phyloP scores from a whole-genome alignment of 2,329 filamentous ascomycete genomes.

The Sarocladium kiliense region DNA sequence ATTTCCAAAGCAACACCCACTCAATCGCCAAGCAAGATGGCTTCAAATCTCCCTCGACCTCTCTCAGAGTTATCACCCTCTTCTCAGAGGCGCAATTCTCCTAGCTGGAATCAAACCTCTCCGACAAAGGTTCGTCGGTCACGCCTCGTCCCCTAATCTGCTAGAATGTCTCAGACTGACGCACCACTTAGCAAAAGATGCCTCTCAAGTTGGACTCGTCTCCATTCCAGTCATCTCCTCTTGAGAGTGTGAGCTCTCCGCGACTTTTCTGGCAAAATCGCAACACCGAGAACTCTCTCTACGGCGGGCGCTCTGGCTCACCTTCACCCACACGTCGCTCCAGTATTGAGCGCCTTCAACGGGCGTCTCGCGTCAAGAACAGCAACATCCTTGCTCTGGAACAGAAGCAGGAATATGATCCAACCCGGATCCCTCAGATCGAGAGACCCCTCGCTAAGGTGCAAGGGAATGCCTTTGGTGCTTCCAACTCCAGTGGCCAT shows the following conservation, averaged over 20 bases:
- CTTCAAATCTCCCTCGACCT: slow-evolving; percentile 60
- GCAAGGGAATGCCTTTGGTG: slow-evolving; percentile 66
- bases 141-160: slow-evolving; percentile 11
- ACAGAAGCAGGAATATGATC: slow-evolving; percentile 89
- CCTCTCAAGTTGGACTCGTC: slow-evolving; percentile 68
- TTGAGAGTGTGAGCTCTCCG: slow-evolving; percentile 64
- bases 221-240: slow-evolving; percentile 79
- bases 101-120: slow-evolving; percentile 70
- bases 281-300: slow-evolving; percentile 71
- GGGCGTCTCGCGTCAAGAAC: slow-evolving; percentile 92
- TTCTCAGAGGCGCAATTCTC: slow-evolving; percentile 84
- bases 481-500: slow-evolving; percentile 48
- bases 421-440: slow-evolving; percentile 67
- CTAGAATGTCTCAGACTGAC: slow-evolving; percentile 24
- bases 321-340: slow-evolving; percentile 74
- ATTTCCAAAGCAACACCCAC: slow-evolving; percentile 64
- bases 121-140: slow-evolving; percentile 29
- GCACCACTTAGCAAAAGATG: slow-evolving; percentile 51
- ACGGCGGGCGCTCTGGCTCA: slow-evolving; percentile 53
- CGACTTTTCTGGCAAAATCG: slow-evolving; percentile 87
- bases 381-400: slow-evolving; percentile 95
- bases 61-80: slow-evolving; percentile 85
- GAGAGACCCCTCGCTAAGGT: slow-evolving; percentile 77
- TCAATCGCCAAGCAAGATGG: slow-evolving; percentile 59
- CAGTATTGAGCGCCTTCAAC: slow-evolving; percentile 93